phyloP scores from a whole-genome alignment of 805 yeast genomes.

The Yamadazyma ubonensis region DNA sequence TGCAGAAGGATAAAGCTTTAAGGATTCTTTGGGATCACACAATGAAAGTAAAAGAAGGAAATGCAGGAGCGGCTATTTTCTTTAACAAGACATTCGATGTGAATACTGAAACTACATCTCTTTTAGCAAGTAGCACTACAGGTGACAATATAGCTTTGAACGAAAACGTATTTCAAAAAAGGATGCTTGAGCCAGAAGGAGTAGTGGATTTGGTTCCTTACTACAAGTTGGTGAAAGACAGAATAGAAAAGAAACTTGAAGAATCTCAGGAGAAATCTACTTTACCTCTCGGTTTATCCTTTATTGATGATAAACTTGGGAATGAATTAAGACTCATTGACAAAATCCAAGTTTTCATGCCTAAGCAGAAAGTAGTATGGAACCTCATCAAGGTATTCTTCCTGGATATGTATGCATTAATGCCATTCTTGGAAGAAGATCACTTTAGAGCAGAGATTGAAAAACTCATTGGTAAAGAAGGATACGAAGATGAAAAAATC shows the following conservation, averaged over 20 bases:
- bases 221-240: slow-evolving; percentile 20
- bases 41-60: slow-evolving; percentile 18
- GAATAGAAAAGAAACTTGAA: slow-evolving; percentile 16
- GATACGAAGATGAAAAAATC: slow-evolving; percentile 25
- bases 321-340: slow-evolving; percentile 30
- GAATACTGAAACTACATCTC: slow-evolving; percentile 23
- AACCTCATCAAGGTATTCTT: slow-evolving; percentile 43
- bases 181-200: slow-evolving; percentile 35
- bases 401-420: slow-evolving; percentile 44
- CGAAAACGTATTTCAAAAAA: slow-evolving; percentile 30
- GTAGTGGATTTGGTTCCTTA: slow-evolving; percentile 34
- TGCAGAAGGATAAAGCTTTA: slow-evolving; percentile 35
- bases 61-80: slow-evolving; percentile 23
- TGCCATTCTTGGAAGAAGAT: slow-evolving; percentile 46
- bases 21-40: slow-evolving; percentile 34
- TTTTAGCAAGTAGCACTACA: slow-evolving; percentile 14
- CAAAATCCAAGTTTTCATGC: slow-evolving; percentile 37
- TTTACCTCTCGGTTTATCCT: slow-evolving; percentile 33
- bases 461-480: slow-evolving; percentile 33
- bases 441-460: slow-evolving; percentile 30
- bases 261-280: slow-evolving; percentile 16
- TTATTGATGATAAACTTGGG: slow-evolving; percentile 30
- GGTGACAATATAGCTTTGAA: slow-evolving; percentile 10
- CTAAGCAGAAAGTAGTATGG: slow-evolving; percentile 40
- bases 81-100: slow-evolving; percentile 22